phyloP scores from a whole-genome alignment of 306 rosid species.

The Prunus fruticosa region DNA sequence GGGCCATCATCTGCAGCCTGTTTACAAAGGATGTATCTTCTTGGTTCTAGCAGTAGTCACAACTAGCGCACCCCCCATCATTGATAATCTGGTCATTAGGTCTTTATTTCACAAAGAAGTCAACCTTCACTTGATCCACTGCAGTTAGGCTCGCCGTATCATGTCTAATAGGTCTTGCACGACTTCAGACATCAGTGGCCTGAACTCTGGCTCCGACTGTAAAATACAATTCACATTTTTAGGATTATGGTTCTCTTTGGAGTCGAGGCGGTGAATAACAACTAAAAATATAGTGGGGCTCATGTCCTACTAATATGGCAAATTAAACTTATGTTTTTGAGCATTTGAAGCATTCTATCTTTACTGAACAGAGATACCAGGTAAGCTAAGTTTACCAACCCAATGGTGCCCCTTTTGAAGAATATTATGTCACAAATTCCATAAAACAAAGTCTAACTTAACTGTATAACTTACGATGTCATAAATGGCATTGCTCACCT shows the following conservation, averaged over 20 bases:
- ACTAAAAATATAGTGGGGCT: no score
- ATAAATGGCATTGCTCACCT: constrained; percentile 42
- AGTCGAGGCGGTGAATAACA: background rate
- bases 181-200: constrained; percentile 93
- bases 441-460: background rate
- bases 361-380: background rate
- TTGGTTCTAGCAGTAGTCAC: constrained; percentile 21
- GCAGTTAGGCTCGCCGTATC: constrained; percentile 57
- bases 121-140: constrained; percentile 62
- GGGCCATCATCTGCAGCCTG: constrained; percentile 19
- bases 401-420: background rate
- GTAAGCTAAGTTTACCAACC: background rate
- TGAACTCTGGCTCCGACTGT: constrained; percentile 88
- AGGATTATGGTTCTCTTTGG: constrained; percentile 6
- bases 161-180: constrained; percentile 78
- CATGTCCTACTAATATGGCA: background rate
- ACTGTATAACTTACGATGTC: background rate
- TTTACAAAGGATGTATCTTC: constrained; percentile 15
- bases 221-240: constrained; percentile 15
- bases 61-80: constrained; percentile 27
- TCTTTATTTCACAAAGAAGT: constrained; percentile 23
- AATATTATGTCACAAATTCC: background rate
- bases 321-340: background rate
- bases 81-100: constrained; percentile 3
- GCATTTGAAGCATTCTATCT: background rate